Evolutionary conservation across 78 protist genomes (phyloP), one percentile per base, ranked within the genome.

Genomic region (Mastigamoeba balamuthi): DNA sequence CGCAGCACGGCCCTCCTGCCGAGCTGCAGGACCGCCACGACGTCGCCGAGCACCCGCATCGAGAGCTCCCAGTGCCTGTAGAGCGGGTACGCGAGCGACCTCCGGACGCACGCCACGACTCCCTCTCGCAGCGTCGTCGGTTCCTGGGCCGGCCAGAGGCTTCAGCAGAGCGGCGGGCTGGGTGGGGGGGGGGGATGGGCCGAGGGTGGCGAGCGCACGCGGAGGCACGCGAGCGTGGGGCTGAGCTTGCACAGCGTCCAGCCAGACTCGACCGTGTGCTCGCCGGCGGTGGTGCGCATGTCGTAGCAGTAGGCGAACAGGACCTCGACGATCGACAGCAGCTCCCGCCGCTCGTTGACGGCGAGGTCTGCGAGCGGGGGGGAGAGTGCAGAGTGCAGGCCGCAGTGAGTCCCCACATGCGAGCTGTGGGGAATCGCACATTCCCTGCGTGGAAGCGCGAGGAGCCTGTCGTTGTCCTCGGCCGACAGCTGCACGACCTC

Each of bases 51-150:
- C 9, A 37, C 30, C 6, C 25, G 17, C 29, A 4, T n/a, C 6
- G 80, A 0, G 4, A 80, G 68, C 17, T 1, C 17, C 76, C 53
- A 80, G 41, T 80, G 66, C 3, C 85, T 53, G 70, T 71, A 27
- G 6, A 81, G 83, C 27, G 86, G 86, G 40, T 28, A 81, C 33
- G n/a, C 53, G 7, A 81, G 70, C 6, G 66, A 0, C 0, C 86
- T 81, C 8, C 84, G 37, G n/a, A 43, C 35, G 40, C 35, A 28
- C 27, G 81, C 23, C 3, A 40, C 28, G 4, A 43, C 30, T 0
- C 5, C 82, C n/a, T 81, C 86, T 23, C 36, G 10, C n/a, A 33
- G 25, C 1, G 36, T 3, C 1, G 5, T 9, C 37, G 27, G 23
- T 0, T 72, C 33, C 73, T 1, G 5, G 17, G 39, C 2, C 28